Evolutionary conservation across 225 moss, liverwort and hornwort species (phyloP).

Genomic region (Sphagnum contortum): DNA sequence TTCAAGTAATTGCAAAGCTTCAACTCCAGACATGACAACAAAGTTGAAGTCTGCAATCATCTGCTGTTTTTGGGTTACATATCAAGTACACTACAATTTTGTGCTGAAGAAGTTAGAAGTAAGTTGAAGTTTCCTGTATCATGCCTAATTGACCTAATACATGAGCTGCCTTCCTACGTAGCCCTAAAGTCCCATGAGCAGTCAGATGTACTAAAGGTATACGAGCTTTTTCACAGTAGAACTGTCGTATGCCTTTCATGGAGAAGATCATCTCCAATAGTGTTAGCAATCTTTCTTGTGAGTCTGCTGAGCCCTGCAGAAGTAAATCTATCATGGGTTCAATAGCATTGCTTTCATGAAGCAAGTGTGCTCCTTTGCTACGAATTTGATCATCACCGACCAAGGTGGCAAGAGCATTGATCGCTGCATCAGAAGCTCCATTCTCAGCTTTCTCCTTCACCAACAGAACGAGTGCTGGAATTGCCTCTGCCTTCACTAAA

Average conservation of each 20-base stretch:
- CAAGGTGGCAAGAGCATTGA: slow-evolving; percentile 28
- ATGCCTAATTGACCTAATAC: slow-evolving; percentile 24
- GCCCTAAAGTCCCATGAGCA: slow-evolving; percentile 11
- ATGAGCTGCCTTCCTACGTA: slow-evolving; percentile 15
- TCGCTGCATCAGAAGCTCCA: slow-evolving; percentile 22
- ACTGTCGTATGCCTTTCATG: slow-evolving; percentile 15
- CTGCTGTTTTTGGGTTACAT: too few relatives aligned
- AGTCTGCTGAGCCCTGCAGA: slow-evolving; percentile 19
- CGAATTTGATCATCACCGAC: slow-evolving; percentile 16
- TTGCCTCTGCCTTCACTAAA: slow-evolving; percentile 33
- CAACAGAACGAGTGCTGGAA: slow-evolving; percentile 19
- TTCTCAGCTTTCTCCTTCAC: slow-evolving; percentile 12
- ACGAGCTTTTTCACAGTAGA: slow-evolving; percentile 19
- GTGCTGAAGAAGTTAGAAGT: slow-evolving; percentile 4
- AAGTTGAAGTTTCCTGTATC: slow-evolving; percentile 27
- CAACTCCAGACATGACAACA: too few relatives aligned
- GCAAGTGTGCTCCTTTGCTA: slow-evolving; percentile 11
- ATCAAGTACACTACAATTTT: too few relatives aligned
- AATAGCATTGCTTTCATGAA: slow-evolving; percentile 20
- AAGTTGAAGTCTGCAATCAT: too few relatives aligned
- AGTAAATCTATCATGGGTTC: slow-evolving; percentile 18
- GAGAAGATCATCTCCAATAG: slow-evolving; percentile 20
- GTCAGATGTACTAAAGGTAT: slow-evolving; percentile 18
- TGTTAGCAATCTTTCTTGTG: slow-evolving; percentile 14
- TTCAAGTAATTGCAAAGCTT: too few relatives aligned